phyloP scores from a whole-genome alignment of 192 early-diverging fungal species.

The Kappamyces sp. region DNA sequence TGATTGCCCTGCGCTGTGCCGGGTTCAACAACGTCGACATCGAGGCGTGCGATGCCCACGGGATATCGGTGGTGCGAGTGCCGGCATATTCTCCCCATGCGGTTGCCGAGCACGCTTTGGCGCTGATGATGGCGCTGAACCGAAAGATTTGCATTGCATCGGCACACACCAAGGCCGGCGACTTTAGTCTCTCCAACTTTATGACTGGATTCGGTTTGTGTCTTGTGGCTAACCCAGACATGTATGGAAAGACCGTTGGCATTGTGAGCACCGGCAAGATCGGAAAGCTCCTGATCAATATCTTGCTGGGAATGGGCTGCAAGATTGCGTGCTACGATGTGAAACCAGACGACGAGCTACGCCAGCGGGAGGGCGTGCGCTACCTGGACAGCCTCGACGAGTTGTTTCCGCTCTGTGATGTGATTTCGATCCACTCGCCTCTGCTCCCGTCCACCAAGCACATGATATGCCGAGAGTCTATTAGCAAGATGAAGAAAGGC shows the following conservation, averaged over 20 bases:
- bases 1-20: constrained; percentile 43
- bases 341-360: constrained; percentile 31
- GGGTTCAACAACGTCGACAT: constrained; percentile 45
- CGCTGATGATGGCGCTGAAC: constrained; percentile 36
- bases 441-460: constrained; percentile 35
- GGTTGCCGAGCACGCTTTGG: constrained; percentile 43
- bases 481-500: constrained; percentile 37
- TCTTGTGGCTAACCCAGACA: constrained; percentile 10
- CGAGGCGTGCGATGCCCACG: constrained; percentile 20
- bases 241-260: constrained; percentile 44
- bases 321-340: constrained; percentile 41
- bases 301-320: constrained; percentile 43
- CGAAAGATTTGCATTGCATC: constrained; percentile 34
- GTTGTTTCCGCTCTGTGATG: constrained; percentile 22
- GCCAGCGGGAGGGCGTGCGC: constrained; percentile 15
- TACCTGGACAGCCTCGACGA: constrained; percentile 37
- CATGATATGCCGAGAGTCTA: constrained; percentile 31
- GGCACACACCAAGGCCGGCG: constrained; percentile 21
- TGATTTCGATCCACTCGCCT: constrained; percentile 44
- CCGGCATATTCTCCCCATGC: constrained; percentile 44
- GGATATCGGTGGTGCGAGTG: constrained; percentile 35
- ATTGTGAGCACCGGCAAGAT: constrained; percentile 45
- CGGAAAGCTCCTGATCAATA: constrained; percentile 37
- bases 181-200: constrained; percentile 34
- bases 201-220: constrained; percentile 30